Conservation (phyloP, 805 yeast genomes). For the Lachancea kluyveri region DNA sequence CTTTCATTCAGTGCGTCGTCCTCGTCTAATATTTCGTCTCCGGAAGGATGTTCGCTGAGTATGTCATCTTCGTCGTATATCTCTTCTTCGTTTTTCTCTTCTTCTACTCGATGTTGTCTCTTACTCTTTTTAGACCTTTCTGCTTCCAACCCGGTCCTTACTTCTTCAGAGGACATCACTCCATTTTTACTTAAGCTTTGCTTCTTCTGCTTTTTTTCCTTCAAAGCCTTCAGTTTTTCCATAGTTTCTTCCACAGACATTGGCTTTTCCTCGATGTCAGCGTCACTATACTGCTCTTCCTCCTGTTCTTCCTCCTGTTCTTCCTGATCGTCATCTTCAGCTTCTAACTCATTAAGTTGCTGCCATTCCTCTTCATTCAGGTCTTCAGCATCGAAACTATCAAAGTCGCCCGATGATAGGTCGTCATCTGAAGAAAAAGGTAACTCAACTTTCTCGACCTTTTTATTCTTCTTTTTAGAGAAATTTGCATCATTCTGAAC, state of each 20-base stretch:
- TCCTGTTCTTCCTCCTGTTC: slow-evolving; percentile 16
- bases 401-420: slow-evolving; percentile 38
- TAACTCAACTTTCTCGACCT: background rate
- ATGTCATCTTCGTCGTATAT: slow-evolving; percentile 2
- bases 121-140: slow-evolving; percentile 18
- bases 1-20: slow-evolving; percentile 15
- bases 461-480: slow-evolving; percentile 8
- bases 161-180: slow-evolving; percentile 5
- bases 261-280: slow-evolving; percentile 25
- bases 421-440: slow-evolving; percentile 39
- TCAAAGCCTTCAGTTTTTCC: slow-evolving; percentile 38
- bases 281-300: slow-evolving; percentile 11
- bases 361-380: slow-evolving; percentile 15
- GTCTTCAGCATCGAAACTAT: slow-evolving; percentile 31
- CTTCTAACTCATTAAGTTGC: slow-evolving; percentile 18
- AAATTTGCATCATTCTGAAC: slow-evolving; percentile 7
- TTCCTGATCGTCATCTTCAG: slow-evolving; percentile 15
- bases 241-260: slow-evolving; percentile 39
- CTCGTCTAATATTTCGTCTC: slow-evolving; percentile 29
- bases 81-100: slow-evolving; percentile 6
- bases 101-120: slow-evolving; percentile 12
- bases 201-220: slow-evolving; percentile 29
- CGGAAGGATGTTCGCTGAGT: background rate
- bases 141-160: background rate
- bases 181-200: too few species aligned